A percentile compares a stretch with the other conserved stretches of the same genome.
phyloP scores from a whole-genome alignment of 2,329 filamentous ascomycete species.

The Botrytis porri region DNA sequence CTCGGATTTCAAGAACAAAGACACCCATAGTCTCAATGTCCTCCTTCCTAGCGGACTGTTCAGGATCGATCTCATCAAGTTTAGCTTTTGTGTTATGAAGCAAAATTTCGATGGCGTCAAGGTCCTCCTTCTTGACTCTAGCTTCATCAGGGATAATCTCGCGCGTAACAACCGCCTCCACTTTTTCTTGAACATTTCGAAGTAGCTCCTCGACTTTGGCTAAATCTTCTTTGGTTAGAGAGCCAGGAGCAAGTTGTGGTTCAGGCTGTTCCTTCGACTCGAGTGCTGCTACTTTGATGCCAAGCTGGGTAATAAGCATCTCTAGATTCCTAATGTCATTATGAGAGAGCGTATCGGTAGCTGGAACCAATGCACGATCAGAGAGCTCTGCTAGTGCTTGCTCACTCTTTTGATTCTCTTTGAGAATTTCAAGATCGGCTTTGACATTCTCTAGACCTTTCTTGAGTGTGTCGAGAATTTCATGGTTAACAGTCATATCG shows the following conservation, averaged over 20 bases:
- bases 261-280: constrained; percentile 52
- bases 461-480: constrained; percentile 84
- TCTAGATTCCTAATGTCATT: constrained; percentile 86
- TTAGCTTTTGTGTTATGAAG: constrained; percentile 85
- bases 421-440: constrained; percentile 74
- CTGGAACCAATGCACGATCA: constrained; percentile 48
- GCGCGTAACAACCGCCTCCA: constrained; percentile 51
- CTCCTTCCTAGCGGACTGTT: constrained; percentile 65
- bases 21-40: constrained; percentile 53
- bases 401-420: constrained; percentile 48
- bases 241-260: constrained; percentile 42
- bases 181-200: constrained; percentile 54
- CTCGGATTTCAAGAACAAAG: constrained; percentile 71
- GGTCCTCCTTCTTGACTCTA: constrained; percentile 73
- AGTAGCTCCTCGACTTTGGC: constrained; percentile 53
- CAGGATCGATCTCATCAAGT: constrained; percentile 77
- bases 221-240: constrained; percentile 53
- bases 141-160: constrained; percentile 42
- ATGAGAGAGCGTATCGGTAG: constrained; percentile 55
- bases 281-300: constrained; percentile 79
- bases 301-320: constrained; percentile 74
- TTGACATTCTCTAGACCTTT: constrained; percentile 74
- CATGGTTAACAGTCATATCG: constrained; percentile 81
- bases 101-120: constrained; percentile 85
- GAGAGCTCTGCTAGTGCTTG: constrained; percentile 51